Evolutionary conservation across 2,329 filamentous ascomycete genomes (phyloP).

Genomic region (Colletotrichum somersetense): DNA sequence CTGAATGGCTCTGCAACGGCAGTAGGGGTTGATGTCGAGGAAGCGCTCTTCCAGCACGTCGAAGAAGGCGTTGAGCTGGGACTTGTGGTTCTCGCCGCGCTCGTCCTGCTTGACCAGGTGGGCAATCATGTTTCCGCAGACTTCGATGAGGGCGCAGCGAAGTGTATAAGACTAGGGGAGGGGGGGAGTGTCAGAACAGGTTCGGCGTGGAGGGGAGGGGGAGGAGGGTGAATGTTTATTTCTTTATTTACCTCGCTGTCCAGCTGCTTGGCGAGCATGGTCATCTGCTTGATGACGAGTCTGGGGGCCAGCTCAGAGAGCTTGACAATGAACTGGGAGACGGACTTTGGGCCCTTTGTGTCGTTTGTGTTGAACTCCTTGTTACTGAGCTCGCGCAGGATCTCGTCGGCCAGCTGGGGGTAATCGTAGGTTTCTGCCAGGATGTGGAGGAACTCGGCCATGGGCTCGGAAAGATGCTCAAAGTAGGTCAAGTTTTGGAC

Average conservation of each 20-base stretch:
- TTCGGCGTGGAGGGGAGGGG: too few relatives aligned
- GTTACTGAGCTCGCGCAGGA: constrained; percentile 92
- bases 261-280: constrained; percentile 90
- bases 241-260: constrained; percentile 81
- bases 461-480: constrained; percentile 97
- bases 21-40: constrained; percentile 96
- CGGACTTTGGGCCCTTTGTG: constrained; percentile 93
- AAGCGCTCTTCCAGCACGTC: constrained; percentile 97
- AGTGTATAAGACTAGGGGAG: constrained; percentile 84
- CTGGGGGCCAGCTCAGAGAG: constrained; percentile 92
- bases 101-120: constrained; percentile 94
- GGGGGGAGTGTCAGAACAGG: background rate
- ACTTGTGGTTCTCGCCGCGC: constrained; percentile 91
- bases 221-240: background rate
- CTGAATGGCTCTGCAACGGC: constrained; percentile 89
- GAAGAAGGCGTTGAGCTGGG: constrained; percentile 96
- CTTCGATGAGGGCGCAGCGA: constrained; percentile 93
- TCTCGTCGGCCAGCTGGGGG: constrained; percentile 92
- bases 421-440: constrained; percentile 98
- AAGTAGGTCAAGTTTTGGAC: constrained; percentile 98
- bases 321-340: constrained; percentile 92
- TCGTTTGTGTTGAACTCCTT: constrained; percentile 99
- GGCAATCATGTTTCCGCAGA: constrained; percentile 94
- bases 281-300: constrained; percentile 97
- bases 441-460: constrained; percentile 98